A percentile compares a stretch with the other conserved stretches of the same genome.
Evolutionary conservation across 768 basidiomycete species (phyloP).

Genomic region (Termitomyces sp.): DNA sequence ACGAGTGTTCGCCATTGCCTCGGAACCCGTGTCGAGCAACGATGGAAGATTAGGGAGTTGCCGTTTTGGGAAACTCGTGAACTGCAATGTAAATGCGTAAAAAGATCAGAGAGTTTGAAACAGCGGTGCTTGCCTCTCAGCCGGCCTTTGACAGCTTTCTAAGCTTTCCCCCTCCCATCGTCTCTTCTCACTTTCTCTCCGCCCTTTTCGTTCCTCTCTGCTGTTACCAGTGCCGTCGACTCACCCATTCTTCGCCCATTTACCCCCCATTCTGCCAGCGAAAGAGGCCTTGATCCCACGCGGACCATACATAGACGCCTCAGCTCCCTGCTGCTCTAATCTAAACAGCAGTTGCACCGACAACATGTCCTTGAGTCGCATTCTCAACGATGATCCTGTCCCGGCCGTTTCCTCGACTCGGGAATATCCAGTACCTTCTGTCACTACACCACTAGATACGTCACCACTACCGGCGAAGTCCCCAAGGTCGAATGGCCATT

Average conservation of each 20-base stretch:
- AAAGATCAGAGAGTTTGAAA: constrained; percentile 26
- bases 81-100: constrained; percentile 25
- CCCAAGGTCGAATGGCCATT: constrained; percentile 15
- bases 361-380: constrained; percentile 70
- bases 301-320: constrained; percentile 16
- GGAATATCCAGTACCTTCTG: constrained; percentile 24
- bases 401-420: constrained; percentile 28
- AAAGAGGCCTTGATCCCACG: constrained; percentile 27
- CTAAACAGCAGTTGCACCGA: neutral
- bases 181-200: constrained; percentile 9
- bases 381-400: constrained; percentile 70
- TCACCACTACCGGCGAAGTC: constrained; percentile 12
- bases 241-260: constrained; percentile 9
- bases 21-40: constrained; percentile 7
- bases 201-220: constrained; percentile 12
- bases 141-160: constrained; percentile 17
- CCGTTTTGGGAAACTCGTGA: constrained; percentile 22
- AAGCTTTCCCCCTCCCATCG: constrained; percentile 14
- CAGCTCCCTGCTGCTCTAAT: constrained; percentile 4
- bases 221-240: neutral
- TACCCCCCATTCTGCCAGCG: constrained; percentile 1
- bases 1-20: neutral
- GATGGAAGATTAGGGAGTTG: constrained; percentile 13
- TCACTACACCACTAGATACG: constrained; percentile 14
- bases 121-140: constrained; percentile 20